These are phyloP conservation scores for Hura crepitans DNA, from an alignment of 441 rosid genomes.

Conservation along the genomic window DNA sequence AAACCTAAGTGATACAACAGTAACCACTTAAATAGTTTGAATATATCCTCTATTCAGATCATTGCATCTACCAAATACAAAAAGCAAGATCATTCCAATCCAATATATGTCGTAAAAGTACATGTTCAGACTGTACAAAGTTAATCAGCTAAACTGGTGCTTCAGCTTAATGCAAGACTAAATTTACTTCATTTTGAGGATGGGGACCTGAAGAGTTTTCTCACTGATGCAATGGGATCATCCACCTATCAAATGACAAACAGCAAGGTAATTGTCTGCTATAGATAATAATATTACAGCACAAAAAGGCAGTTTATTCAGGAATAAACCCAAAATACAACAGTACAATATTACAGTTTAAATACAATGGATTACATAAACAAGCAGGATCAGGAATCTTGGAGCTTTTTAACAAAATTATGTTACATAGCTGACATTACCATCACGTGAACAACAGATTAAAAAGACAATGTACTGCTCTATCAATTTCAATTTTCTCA, in stretches of 20 bases:
- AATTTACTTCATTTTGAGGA: slow-evolving; percentile 49
- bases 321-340: not conserved
- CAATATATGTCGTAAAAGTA: not conserved
- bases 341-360: not conserved
- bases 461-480: not conserved
- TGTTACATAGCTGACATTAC: not conserved
- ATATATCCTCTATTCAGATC: slow-evolving; percentile 5
- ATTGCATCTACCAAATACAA: not conserved
- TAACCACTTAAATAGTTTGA: not conserved
- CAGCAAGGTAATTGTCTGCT: slow-evolving; percentile 2
- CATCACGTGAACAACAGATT: not conserved
- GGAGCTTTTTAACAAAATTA: not conserved
- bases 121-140: slow-evolving; percentile 8
- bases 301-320: not conserved
- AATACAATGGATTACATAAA: not conserved
- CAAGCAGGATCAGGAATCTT: not conserved
- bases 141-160: not conserved
- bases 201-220: slow-evolving; percentile 68
- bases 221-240: slow-evolving; percentile 73
- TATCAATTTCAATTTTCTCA: not conserved
- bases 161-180: slow-evolving; percentile 32
- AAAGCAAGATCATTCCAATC: slow-evolving; percentile 5
- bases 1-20: slow-evolving; percentile 4
- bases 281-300: not conserved
- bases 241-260: slow-evolving; percentile 49